phyloP scores from a whole-genome alignment of 352 stramenopile genomes.

The Phytophthora europaea region DNA sequence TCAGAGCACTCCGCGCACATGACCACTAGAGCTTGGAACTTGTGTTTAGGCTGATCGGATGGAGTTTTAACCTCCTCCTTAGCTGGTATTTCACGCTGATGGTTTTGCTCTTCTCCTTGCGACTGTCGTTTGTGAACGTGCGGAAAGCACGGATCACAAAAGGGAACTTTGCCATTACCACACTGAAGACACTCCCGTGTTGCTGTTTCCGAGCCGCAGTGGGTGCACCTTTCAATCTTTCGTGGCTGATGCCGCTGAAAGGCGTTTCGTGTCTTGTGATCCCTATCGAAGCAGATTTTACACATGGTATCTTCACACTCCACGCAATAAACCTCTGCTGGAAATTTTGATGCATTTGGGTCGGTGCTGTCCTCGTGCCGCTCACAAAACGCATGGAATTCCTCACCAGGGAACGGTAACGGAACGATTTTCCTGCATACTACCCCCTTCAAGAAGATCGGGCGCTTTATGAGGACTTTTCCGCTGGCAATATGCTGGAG shows the following conservation, averaged over 20 bases:
- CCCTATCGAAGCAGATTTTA: slow-evolving; percentile 63
- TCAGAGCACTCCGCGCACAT: slow-evolving; percentile 71
- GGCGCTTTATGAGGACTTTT: slow-evolving; percentile 46
- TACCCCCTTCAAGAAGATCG: slow-evolving; percentile 68
- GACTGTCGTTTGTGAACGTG: slow-evolving; percentile 48
- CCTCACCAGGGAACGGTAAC: slow-evolving; percentile 74
- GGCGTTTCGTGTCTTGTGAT: slow-evolving; percentile 60
- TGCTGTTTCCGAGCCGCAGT: slow-evolving; percentile 67
- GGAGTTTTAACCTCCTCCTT: background rate
- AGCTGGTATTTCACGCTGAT: background rate
- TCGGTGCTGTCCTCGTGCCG: slow-evolving; percentile 64
- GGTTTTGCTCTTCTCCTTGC: background rate
- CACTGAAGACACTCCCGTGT: slow-evolving; percentile 75
- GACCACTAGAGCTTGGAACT: slow-evolving; percentile 62
- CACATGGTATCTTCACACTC: slow-evolving; percentile 83
- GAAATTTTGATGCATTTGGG: slow-evolving; percentile 30
- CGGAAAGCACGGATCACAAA: slow-evolving; percentile 74
- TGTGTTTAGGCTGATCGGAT: slow-evolving; percentile 35
- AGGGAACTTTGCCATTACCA: slow-evolving; percentile 70
- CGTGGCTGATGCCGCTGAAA: slow-evolving; percentile 55
- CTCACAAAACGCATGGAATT: slow-evolving; percentile 73
- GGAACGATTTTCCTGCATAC: slow-evolving; percentile 59
- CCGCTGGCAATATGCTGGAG: slow-evolving; percentile 58
- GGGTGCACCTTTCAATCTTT: slow-evolving; percentile 53
- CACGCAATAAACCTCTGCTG: slow-evolving; percentile 68